phyloP scores from a whole-genome alignment of 176 grass and related monocot genomes.

The Zoysia japonica region DNA sequence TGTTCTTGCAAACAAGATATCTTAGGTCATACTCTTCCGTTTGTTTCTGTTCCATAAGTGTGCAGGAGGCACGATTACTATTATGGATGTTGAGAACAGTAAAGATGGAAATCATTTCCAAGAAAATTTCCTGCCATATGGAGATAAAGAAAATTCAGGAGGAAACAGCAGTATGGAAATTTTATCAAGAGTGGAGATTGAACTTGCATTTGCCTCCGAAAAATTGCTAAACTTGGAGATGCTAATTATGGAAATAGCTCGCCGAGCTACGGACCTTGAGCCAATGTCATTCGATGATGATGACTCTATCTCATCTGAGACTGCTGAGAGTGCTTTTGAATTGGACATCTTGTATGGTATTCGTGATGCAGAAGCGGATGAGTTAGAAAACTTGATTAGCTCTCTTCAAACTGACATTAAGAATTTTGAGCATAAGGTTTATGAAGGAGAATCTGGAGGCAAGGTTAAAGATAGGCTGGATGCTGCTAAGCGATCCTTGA shows the following conservation, averaged over 20 bases:
- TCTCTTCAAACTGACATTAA: slow-evolving; percentile 66
- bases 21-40: not conserved
- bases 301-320: slow-evolving; percentile 51
- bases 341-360: slow-evolving; percentile 62
- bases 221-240: slow-evolving; percentile 90
- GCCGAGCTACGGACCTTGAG: slow-evolving; percentile 57
- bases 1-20: not conserved
- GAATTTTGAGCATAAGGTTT: slow-evolving; percentile 45
- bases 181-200: slow-evolving; percentile 64
- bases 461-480: slow-evolving; percentile 56
- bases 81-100: slow-evolving; percentile 42
- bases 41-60: not conserved
- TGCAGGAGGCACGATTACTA: slow-evolving; percentile 27
- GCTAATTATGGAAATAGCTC: slow-evolving; percentile 76
- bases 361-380: slow-evolving; percentile 72
- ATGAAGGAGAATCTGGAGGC: slow-evolving; percentile 49
- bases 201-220: slow-evolving; percentile 77
- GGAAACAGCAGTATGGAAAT: slow-evolving; percentile 51
- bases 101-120: slow-evolving; percentile 30
- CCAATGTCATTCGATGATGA: slow-evolving; percentile 51
- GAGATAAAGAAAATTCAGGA: slow-evolving; percentile 21
- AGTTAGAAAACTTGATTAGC: slow-evolving; percentile 65
- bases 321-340: slow-evolving; percentile 61
- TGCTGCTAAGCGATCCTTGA: slow-evolving; percentile 55
- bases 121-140: slow-evolving; percentile 18